phyloP scores from a whole-genome alignment of 2,329 filamentous ascomycete species.

The Rutstroemia sp. region DNA sequence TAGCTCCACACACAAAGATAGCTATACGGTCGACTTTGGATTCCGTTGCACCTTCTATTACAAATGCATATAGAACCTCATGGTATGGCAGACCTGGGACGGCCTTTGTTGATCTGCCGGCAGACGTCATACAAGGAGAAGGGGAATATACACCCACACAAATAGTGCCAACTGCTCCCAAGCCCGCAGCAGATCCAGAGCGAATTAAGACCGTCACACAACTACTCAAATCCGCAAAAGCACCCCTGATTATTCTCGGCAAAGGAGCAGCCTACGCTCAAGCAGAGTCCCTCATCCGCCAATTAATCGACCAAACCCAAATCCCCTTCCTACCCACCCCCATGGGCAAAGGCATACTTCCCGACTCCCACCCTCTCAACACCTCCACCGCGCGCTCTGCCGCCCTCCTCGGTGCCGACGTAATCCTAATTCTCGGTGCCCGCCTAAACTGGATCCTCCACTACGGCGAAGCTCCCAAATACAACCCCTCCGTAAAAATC shows the following conservation, averaged over 20 bases:
- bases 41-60: conserved; percentile 39
- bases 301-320: conserved; percentile 38
- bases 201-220: conserved; percentile 27
- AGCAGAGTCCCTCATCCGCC: conserved; percentile 38
- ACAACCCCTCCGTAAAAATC: conserved; percentile 41
- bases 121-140: conserved; percentile 44
- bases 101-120: conserved; percentile 47
- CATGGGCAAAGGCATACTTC: conserved; percentile 51
- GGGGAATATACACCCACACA: conserved; percentile 20
- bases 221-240: conserved; percentile 40
- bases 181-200: conserved; percentile 37
- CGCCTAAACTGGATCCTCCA: conserved; percentile 53
- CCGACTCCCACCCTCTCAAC: conserved; percentile 46
- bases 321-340: conserved; percentile 51
- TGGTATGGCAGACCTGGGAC: conserved; percentile 48
- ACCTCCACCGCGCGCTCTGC: conserved; percentile 45
- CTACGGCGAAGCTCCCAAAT: conserved; percentile 47
- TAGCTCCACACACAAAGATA: conserved; percentile 46
- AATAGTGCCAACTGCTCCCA: conserved; percentile 34
- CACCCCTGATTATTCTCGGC: conserved; percentile 46
- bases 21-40: conserved; percentile 38
- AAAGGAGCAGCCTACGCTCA: conserved; percentile 49
- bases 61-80: conserved; percentile 43
- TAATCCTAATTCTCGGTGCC: conserved; percentile 47
- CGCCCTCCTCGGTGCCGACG: conserved; percentile 45